phyloP scores from a whole-genome alignment of 2,329 filamentous ascomycete species.

The Phialophora tarda region DNA sequence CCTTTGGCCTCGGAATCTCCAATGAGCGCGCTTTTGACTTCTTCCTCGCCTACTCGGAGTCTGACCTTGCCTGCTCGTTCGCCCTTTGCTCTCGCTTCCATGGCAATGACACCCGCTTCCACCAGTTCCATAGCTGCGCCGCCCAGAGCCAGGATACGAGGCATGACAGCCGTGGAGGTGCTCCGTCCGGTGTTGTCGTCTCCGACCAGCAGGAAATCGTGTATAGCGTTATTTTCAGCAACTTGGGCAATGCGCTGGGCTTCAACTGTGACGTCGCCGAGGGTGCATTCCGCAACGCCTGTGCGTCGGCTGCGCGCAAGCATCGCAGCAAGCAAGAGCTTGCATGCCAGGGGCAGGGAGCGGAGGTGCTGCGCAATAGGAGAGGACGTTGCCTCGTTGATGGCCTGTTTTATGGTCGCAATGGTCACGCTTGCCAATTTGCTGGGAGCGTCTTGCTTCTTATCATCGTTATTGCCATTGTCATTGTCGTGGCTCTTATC shows the following conservation, averaged over 20 bases:
- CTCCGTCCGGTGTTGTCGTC: slow-evolving; percentile 39
- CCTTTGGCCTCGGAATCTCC: slow-evolving; percentile 87
- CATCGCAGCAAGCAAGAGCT: slow-evolving; percentile 83
- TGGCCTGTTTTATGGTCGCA: slow-evolving; percentile 88
- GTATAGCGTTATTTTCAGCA: slow-evolving; percentile 62
- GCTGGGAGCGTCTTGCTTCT: slow-evolving; percentile 29
- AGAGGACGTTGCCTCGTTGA: slow-evolving; percentile 91
- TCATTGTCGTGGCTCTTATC: slow-evolving; percentile 33
- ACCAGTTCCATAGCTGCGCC: slow-evolving; percentile 80
- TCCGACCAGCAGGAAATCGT: slow-evolving; percentile 66
- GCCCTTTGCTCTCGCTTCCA: slow-evolving; percentile 75
- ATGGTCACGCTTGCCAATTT: slow-evolving; percentile 75
- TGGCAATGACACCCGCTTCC: slow-evolving; percentile 82
- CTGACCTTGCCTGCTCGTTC: slow-evolving; percentile 88
- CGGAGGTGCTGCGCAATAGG: slow-evolving; percentile 89
- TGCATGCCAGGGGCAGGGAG: slow-evolving; percentile 77
- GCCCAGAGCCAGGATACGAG: slow-evolving; percentile 66
- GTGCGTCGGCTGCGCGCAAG: slow-evolving; percentile 79
- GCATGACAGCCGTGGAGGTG: slow-evolving; percentile 40
- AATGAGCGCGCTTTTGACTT: slow-evolving; percentile 83
- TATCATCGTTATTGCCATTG: not conserved
- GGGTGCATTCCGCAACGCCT: slow-evolving; percentile 82
- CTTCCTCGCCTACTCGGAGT: slow-evolving; percentile 85
- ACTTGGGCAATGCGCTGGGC: slow-evolving; percentile 70
- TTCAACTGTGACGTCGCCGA: slow-evolving; percentile 90